A percentile compares a stretch with the other conserved stretches of the same genome.
These are phyloP conservation scores for Letharia lupina DNA, from an alignment of 495 filamentous ascomycete genomes.

Conservation along the genomic window DNA sequence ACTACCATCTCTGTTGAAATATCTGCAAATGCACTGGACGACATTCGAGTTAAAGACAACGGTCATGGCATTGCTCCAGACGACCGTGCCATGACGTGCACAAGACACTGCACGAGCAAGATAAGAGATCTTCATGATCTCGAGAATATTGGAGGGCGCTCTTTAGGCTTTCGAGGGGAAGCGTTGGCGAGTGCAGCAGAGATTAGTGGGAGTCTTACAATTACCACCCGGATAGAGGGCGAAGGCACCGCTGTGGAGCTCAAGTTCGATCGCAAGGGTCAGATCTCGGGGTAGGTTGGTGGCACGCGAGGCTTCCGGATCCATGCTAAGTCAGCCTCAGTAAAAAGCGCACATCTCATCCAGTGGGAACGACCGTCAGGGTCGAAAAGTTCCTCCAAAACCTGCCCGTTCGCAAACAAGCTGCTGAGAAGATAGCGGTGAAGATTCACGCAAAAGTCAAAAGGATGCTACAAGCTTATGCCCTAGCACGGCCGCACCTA, in stretches of 20 bases:
- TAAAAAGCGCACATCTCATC: constrained; percentile 47
- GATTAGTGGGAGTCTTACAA: constrained; percentile 51
- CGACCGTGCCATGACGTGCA: constrained; percentile 62
- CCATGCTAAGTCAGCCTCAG: constrained; percentile 23
- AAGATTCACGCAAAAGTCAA: constrained; percentile 59
- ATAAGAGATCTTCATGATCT: constrained; percentile 66
- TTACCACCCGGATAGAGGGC: constrained; percentile 64
- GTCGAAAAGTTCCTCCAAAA: constrained; percentile 58
- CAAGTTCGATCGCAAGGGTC: constrained; percentile 45
- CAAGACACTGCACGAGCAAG: constrained; percentile 77
- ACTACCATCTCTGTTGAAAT: constrained; percentile 65
- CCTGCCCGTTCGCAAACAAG: constrained; percentile 68
- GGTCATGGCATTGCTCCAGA: constrained; percentile 68
- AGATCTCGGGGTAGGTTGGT: constrained; percentile 36
- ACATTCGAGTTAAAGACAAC: constrained; percentile 87
- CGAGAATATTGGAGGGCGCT: constrained; percentile 52
- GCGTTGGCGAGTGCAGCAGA: constrained; percentile 73
- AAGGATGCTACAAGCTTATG: constrained; percentile 64
- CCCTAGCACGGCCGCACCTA: constrained; percentile 57
- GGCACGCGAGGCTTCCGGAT: neutral
- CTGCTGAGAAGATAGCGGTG: constrained; percentile 48
- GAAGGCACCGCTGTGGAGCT: constrained; percentile 55
- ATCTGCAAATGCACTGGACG: constrained; percentile 65
- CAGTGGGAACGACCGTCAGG: constrained; percentile 71
- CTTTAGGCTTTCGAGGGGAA: constrained; percentile 80